Evolutionary conservation across 352 stramenopile genomes (phyloP).

Genomic region (Globisporangium carolinianum): DNA sequence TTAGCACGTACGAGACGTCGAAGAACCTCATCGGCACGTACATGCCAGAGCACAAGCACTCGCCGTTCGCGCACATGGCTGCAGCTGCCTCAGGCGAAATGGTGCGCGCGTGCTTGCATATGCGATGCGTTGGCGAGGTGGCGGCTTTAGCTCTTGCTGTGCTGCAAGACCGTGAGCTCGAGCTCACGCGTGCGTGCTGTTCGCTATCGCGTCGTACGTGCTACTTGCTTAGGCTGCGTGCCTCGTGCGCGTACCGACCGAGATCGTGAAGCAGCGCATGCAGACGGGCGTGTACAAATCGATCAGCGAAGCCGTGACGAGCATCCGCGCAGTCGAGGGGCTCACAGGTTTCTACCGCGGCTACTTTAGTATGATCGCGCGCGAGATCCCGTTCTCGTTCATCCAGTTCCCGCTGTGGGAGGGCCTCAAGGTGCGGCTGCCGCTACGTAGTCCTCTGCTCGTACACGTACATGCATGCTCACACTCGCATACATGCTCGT

Average conservation of each 20-base stretch:
- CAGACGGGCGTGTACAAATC: constrained; percentile 91
- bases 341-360: constrained; percentile 92
- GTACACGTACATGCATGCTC: not conserved
- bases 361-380: constrained; percentile 97
- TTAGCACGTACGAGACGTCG: constrained; percentile 87
- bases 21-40: constrained; percentile 65
- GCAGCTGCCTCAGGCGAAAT: constrained; percentile 94
- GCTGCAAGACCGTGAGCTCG: too few species aligned
- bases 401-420: constrained; percentile 99
- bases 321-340: constrained; percentile 76
- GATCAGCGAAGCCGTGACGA: constrained; percentile 53
- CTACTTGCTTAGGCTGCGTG: constrained; percentile 77
- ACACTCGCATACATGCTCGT: not conserved
- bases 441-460: not conserved
- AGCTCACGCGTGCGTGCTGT: too few species aligned
- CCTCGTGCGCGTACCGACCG: constrained; percentile 97
- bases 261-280: constrained; percentile 99
- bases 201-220: too few species aligned
- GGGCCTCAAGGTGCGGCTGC: constrained; percentile 84
- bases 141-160: too few species aligned
- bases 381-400: constrained; percentile 99
- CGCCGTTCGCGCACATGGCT: constrained; percentile 92
- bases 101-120: constrained; percentile 20
- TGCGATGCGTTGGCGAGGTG: not conserved
- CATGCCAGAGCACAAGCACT: constrained; percentile 67